Evolutionary conservation across 345 rosid genomes (phyloP).

Genomic region (Gossypium australe): DNA sequence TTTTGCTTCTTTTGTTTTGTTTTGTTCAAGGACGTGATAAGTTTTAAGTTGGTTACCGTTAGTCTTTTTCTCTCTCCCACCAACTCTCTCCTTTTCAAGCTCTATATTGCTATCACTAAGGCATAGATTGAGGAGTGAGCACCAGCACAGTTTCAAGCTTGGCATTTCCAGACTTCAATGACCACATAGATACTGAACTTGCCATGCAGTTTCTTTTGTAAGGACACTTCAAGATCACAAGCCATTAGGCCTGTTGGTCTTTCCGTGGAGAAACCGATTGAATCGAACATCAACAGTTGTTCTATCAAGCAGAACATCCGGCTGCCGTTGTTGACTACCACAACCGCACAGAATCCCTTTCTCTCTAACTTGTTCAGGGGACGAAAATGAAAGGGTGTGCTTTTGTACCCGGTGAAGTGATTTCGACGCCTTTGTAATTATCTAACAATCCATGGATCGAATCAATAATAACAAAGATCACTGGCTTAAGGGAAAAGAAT

Average conservation of each 20-base stretch:
- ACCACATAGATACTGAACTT: slow-evolving; percentile 94
- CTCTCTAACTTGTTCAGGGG: slow-evolving; percentile 63
- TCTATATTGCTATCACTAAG: slow-evolving; percentile 93
- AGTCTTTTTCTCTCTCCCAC: too few species aligned
- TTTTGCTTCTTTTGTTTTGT: too few species aligned
- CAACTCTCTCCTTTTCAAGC: slow-evolving; percentile 36
- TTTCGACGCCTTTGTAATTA: slow-evolving; percentile 52
- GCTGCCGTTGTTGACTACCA: slow-evolving; percentile 87
- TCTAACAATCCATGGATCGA: too few species aligned
- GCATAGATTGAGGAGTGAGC: slow-evolving; percentile 95
- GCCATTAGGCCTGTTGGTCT: slow-evolving; percentile 37
- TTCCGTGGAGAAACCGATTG: slow-evolving; percentile 2
- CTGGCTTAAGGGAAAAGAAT: too few species aligned
- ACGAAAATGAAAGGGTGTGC: slow-evolving; percentile 54
- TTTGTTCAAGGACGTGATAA: too few species aligned
- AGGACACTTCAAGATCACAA: slow-evolving; percentile 60
- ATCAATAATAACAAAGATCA: too few species aligned
- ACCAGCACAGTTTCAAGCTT: slow-evolving; percentile 68
- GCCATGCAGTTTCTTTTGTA: slow-evolving; percentile 72
- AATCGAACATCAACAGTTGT: slow-evolving; percentile 45
- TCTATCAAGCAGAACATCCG: slow-evolving; percentile 76
- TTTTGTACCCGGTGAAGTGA: slow-evolving; percentile 63
- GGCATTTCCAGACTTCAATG: slow-evolving; percentile 86
- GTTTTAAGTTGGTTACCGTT: too few species aligned
- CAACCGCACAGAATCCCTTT: slow-evolving; percentile 46